A percentile compares a stretch with the other conserved stretches of the same genome.
Evolutionary conservation across 2,329 filamentous ascomycete species (phyloP).

Genomic region (Aureobasidium sp.): DNA sequence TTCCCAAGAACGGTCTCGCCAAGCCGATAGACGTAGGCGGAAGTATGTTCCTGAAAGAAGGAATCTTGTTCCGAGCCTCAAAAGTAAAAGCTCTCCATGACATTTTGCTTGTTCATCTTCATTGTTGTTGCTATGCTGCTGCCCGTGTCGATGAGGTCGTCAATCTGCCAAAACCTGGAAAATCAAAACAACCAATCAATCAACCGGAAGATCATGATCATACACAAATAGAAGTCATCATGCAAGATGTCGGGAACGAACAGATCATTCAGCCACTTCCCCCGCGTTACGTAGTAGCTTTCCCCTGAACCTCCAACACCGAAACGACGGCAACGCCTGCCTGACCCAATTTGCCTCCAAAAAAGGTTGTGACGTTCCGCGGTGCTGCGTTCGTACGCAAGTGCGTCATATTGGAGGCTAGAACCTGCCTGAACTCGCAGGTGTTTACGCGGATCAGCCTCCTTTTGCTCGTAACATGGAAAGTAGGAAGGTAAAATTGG

Average conservation of each 20-base stretch:
- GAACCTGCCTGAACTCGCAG: neutral
- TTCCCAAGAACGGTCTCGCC: neutral
- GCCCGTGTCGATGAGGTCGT: too few species aligned
- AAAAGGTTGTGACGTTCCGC: neutral
- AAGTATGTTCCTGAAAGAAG: neutral
- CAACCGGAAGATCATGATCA: neutral
- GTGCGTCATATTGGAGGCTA: neutral
- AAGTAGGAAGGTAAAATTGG: conserved; percentile 4
- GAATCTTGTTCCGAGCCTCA: neutral
- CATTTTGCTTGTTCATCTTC: too few species aligned
- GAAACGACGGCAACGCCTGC: neutral
- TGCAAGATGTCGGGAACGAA: neutral
- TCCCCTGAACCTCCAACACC: neutral
- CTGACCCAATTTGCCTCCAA: neutral
- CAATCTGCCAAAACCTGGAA: neutral
- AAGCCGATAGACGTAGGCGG: neutral
- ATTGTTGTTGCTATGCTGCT: too few species aligned
- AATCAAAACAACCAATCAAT: neutral
- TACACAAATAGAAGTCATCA: neutral
- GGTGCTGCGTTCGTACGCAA: neutral
- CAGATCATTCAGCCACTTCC: neutral
- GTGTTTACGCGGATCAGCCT: neutral
- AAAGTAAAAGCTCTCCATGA: neutral
- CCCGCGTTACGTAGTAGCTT: neutral
- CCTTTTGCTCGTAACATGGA: conserved; percentile 5